Base-by-base conservation (phyloP, 495 filamentous ascomycete genomes). In the Chaetomium cochliodes region DNA sequence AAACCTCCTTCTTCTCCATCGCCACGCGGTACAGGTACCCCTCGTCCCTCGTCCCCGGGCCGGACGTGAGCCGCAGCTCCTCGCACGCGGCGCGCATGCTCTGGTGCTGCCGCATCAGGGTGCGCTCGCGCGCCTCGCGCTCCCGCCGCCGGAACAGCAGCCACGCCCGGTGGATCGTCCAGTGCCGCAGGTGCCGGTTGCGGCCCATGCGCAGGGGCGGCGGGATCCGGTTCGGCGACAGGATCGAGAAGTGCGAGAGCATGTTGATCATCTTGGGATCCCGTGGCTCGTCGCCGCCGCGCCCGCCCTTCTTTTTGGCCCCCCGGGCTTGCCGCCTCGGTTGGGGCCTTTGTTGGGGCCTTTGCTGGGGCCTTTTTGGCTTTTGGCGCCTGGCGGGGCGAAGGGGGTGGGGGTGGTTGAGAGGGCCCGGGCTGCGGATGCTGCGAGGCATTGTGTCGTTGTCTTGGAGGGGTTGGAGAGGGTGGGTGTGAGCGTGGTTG, bases 81-180 rank as follows among this genome's bases (percentile, higher is more conserved):
- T 97, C 91, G 79, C 89, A 92, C 28, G 92, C 92, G 42, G 77
- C 73, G 58, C 82, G 79, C 90, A 96, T 96, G 69, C 81, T 84
- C 77, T 92, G 87, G 76, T 92, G 90, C 81, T 84, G 80, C 25
- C 87, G 80, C 79, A 90, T 81, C 46, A 94, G 80, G 70, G 87
- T 87, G 39, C 79, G 75, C 71, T 88, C 82, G 53, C 86, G 81
- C 51, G 74, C 75, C 42, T 80, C 79, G 55, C 86, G 86, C 75
- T 86, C 81, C 69, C 88, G 79, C 60, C 85, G 80, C 69, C 85
- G 85, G 78, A 86, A 86, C 50, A 96, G 76, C 64, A 89, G 80
- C 89, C 92, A 97, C 23, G 93, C 94, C 68, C 94, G 92, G 80
- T 98, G 93, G 81, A 99, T 98, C 58, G 94, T 97, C 94, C 96